Base-by-base conservation (phyloP, 2,329 filamentous ascomycete genomes). In the Gnomoniopsis sp. region DNA sequence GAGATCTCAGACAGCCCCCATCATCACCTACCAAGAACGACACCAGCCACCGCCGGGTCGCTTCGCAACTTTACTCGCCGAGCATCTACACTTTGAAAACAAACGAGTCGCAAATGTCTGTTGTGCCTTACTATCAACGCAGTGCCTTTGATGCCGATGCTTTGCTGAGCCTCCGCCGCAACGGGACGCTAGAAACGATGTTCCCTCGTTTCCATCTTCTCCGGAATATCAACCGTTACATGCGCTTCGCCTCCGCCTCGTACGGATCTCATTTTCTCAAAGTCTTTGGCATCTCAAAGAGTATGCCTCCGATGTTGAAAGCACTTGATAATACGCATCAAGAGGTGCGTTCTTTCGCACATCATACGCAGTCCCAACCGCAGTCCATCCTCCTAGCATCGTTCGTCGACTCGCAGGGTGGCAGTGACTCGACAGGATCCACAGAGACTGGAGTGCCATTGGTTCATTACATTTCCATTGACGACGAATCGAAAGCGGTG, bases 391-490 rank as follows among this genome's bases (percentile, higher is more conserved):
- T 91, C 1, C 73, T 91, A 2, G 87, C 88, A 0, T 90, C 88
- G 0, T 90, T 88, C 66, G 83, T 88, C 44, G 88, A 91, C 65
- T 80, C 85, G 2, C 81, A 87, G 56, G 88, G 88, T 33, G 87
- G 87, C 3, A 82, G 85, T 2, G 87, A 89, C 65, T 79, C 83
- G 0, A 80, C 81, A 3, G 87, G 88, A 1, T 80, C 85, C 22
- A 88, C 84, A 1, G 83, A 83, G 38, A 86, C 84, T 0, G 87
- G 87, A 0, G 81, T 89, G 57, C 88, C 88, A 1, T 77, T 91
- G 19, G 87, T 90, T 2, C 88, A 91, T 70, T 91, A 89, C 65
- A 83, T 91, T 38, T 86, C 86, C 1, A 74, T 91, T 0, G 88
- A 91, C 64, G 86, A 89, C 66, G 84, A 87, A 53, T 87, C 87